Conservation (phyloP, 1,139 yeast species). For the Hemisphaericaspora xylofermentans region DNA sequence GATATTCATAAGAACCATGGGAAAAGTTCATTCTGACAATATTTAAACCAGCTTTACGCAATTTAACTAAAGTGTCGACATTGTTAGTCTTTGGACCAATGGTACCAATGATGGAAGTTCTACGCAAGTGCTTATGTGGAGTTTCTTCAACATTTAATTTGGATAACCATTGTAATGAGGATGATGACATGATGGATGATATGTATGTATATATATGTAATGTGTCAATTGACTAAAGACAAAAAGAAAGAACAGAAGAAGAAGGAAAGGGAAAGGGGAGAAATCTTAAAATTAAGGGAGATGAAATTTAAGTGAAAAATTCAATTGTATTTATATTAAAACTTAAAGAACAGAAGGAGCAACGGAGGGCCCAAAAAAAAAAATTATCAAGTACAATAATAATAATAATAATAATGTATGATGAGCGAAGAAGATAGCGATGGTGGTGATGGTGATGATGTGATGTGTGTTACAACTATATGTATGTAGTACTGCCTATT, state of each 20-base stretch:
- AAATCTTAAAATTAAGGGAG: neutral
- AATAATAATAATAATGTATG: neutral
- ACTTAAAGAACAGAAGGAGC: no score
- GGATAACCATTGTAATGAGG: conserved; percentile 70
- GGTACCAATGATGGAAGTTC: conserved; percentile 96
- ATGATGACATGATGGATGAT: conserved; percentile 23
- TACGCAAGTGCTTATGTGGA: conserved; percentile 85
- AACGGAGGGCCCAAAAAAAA: no score
- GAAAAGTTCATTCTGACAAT: conserved; percentile 98
- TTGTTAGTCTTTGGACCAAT: conserved; percentile 97
- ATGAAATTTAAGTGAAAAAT: conserved; percentile 2
- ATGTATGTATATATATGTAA: neutral
- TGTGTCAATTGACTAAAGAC: conserved; percentile 1
- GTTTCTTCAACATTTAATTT: conserved; percentile 72
- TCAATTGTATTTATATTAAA: conserved; percentile 4
- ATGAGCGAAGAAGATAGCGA: no score
- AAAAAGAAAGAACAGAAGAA: conserved; percentile 1
- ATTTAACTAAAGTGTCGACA: conserved; percentile 78
- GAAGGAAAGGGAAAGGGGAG: neutral
- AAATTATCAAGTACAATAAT: neutral
- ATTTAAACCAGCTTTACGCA: conserved; percentile 96
- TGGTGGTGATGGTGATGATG: no score
- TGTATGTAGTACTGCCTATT: no score
- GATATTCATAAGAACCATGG: conserved; percentile 96
- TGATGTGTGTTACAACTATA: no score